Conservation (phyloP, 371 early-diverging fungal genomes). For the Zancudomyces culisetae region DNA sequence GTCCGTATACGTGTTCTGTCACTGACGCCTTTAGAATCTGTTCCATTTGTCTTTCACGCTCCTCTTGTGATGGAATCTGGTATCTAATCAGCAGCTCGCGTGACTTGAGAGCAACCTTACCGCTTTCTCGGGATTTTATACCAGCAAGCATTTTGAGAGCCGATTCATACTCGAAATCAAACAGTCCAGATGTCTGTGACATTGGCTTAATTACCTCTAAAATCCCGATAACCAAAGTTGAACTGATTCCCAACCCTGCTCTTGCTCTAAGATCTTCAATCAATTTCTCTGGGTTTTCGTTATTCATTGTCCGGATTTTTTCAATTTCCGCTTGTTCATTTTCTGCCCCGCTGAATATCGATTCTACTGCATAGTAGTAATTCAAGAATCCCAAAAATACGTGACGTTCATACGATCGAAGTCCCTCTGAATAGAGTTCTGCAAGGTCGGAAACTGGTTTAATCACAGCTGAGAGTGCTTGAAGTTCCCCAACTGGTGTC, state of each 20-base stretch:
- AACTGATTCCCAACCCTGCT: slow-evolving; percentile 59
- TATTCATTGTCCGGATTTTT: slow-evolving; percentile 63
- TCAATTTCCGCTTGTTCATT: slow-evolving; percentile 78
- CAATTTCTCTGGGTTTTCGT: slow-evolving; percentile 59
- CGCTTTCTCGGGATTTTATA: slow-evolving; percentile 49
- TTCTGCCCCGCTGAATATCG: slow-evolving; percentile 45
- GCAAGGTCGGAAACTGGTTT: slow-evolving; percentile 45
- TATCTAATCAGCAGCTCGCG: slow-evolving; percentile 80
- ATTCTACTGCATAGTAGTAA: slow-evolving; percentile 68
- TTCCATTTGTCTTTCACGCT: slow-evolving; percentile 67
- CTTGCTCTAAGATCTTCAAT: slow-evolving; percentile 61
- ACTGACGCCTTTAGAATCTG: slow-evolving; percentile 61
- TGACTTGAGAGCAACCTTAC: slow-evolving; percentile 81
- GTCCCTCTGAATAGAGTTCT: slow-evolving; percentile 50
- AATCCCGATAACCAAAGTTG: slow-evolving; percentile 51
- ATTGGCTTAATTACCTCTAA: slow-evolving; percentile 56
- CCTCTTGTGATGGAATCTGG: slow-evolving; percentile 83
- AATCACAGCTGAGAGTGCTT: slow-evolving; percentile 35
- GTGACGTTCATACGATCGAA: slow-evolving; percentile 49
- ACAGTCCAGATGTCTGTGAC: slow-evolving; percentile 33
- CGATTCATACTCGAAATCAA: slow-evolving; percentile 54
- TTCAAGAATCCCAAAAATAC: slow-evolving; percentile 57
- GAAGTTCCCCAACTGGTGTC: slow-evolving; percentile 38
- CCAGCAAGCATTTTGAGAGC: slow-evolving; percentile 66
- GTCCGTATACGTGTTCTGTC: slow-evolving; percentile 58